A percentile compares a stretch with the other conserved stretches of the same genome.
Evolutionary conservation across 2,329 filamentous ascomycete genomes (phyloP).

Genomic region (Nemania abortiva): DNA sequence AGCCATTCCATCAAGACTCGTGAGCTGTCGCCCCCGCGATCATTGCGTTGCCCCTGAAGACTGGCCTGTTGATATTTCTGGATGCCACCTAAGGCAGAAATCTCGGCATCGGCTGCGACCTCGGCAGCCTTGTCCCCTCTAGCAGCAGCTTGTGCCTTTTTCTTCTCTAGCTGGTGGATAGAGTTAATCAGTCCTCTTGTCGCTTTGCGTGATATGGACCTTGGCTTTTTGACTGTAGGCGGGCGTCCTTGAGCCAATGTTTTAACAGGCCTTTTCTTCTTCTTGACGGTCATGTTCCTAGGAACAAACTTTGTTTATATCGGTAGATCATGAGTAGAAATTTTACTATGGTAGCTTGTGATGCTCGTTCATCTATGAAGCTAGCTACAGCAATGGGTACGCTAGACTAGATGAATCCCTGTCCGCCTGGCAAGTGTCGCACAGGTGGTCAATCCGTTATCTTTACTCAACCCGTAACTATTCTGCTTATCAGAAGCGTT

Average conservation of each 20-base stretch:
- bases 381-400: neutral
- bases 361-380: neutral
- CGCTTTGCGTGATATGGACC: conserved; percentile 73
- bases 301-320: neutral
- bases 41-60: conserved; percentile 74
- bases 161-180: conserved; percentile 74
- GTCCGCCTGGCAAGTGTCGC: neutral
- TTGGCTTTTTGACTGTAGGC: conserved; percentile 63
- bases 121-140: conserved; percentile 65
- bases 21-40: conserved; percentile 76
- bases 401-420: neutral
- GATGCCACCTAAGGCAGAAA: conserved; percentile 70
- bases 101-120: conserved; percentile 62
- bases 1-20: conserved; percentile 74
- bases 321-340: conserved; percentile 2
- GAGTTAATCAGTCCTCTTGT: conserved; percentile 74
- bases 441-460: conserved; percentile 8
- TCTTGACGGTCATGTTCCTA: conserved; percentile 60
- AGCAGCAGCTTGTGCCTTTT: conserved; percentile 65
- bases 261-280: conserved; percentile 60
- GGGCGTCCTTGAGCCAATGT: conserved; percentile 67
- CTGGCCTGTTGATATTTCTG: conserved; percentile 75
- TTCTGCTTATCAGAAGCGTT: conserved; percentile 29
- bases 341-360: neutral
- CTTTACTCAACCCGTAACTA: neutral